Percentiles rank a stretch among this genome's conserved stretches.
These are phyloP conservation scores for Suillus subluteus DNA, from an alignment of 768 basidiomycete genomes.

Conservation along the genomic window DNA sequence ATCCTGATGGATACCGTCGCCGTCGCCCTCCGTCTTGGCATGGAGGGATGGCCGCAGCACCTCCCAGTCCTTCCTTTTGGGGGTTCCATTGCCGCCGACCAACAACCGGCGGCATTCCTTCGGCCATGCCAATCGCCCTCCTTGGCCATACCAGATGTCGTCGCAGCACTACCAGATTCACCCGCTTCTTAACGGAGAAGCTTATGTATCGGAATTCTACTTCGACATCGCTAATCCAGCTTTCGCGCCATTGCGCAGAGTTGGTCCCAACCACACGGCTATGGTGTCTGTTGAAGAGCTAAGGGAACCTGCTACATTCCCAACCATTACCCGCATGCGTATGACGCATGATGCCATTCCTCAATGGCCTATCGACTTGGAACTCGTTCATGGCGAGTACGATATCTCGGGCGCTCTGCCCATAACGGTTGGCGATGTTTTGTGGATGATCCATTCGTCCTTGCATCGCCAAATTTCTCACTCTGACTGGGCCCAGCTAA, in stretches of 20 bases:
- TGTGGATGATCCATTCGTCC: constrained; percentile 51
- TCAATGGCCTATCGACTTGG: constrained; percentile 63
- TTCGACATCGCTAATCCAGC: constrained; percentile 58
- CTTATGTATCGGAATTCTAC: constrained; percentile 46
- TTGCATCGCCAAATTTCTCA: constrained; percentile 47
- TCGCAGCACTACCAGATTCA: constrained; percentile 33
- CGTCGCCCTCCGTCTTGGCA: constrained; percentile 51
- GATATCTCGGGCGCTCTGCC: constrained; percentile 35
- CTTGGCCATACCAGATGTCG: constrained; percentile 24
- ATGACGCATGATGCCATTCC: constrained; percentile 60
- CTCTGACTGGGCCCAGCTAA: constrained; percentile 38
- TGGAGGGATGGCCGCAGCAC: constrained; percentile 26
- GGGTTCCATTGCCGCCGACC: constrained; percentile 17
- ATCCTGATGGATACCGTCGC: constrained; percentile 28
- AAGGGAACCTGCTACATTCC: constrained; percentile 56
- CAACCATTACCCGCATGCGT: constrained; percentile 54
- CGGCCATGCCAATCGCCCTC: constrained; percentile 22
- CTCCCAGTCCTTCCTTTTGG: constrained; percentile 28
- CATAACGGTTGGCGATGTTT: constrained; percentile 62
- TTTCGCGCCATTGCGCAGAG: constrained; percentile 47
- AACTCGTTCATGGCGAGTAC: constrained; percentile 38
- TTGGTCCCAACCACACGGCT: constrained; percentile 42
- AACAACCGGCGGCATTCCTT: constrained; percentile 33
- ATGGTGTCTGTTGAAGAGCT: constrained; percentile 50
- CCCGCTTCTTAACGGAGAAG: constrained; percentile 52